These are phyloP conservation scores for Pontederia paniculata DNA, from an alignment of 176 grass and related monocot species.

Conservation along the genomic window DNA sequence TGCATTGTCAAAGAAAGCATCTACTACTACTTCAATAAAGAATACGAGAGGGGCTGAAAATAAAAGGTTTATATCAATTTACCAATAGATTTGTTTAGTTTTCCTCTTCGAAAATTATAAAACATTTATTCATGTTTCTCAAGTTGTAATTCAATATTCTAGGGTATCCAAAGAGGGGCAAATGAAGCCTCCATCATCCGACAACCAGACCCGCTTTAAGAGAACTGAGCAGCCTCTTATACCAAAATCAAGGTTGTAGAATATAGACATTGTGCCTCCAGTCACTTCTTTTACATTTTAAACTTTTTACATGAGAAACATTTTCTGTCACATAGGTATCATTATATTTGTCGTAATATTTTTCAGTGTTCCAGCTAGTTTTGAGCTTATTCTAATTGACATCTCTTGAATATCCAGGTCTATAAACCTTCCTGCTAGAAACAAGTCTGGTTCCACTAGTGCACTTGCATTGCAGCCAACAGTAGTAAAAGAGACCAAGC, in stretches of 20 bases:
- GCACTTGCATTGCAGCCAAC: slow-evolving; percentile 17
- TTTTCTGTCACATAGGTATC: not conserved
- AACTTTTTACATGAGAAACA: no score
- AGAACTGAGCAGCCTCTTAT: slow-evolving; percentile 26
- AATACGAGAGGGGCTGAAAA: slow-evolving; percentile 32
- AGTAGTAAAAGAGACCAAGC: slow-evolving; percentile 30
- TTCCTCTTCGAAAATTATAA: slow-evolving; percentile 3
- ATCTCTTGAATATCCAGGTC: slow-evolving; percentile 34
- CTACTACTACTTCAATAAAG: slow-evolving; percentile 32
- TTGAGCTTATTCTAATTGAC: slow-evolving; percentile 20
- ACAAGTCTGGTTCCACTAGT: slow-evolving; percentile 31
- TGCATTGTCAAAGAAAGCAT: slow-evolving; percentile 26
- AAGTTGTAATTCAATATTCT: slow-evolving; percentile 11
- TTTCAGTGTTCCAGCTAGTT: not conserved
- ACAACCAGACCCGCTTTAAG: slow-evolving; percentile 14
- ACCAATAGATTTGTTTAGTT: not conserved
- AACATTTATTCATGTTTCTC: slow-evolving; percentile 7
- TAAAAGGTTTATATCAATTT: slow-evolving; percentile 73
- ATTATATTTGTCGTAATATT: not conserved
- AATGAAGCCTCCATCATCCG: slow-evolving; percentile 21
- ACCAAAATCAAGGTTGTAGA: slow-evolving; percentile 59
- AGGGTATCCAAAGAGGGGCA: slow-evolving; percentile 17
- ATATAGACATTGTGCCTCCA: no score
- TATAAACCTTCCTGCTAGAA: slow-evolving; percentile 50
- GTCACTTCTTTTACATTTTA: no score